These are phyloP conservation scores for Stylonectria norvegica DNA, from an alignment of 2,329 filamentous ascomycete species.

Conservation along the genomic window DNA sequence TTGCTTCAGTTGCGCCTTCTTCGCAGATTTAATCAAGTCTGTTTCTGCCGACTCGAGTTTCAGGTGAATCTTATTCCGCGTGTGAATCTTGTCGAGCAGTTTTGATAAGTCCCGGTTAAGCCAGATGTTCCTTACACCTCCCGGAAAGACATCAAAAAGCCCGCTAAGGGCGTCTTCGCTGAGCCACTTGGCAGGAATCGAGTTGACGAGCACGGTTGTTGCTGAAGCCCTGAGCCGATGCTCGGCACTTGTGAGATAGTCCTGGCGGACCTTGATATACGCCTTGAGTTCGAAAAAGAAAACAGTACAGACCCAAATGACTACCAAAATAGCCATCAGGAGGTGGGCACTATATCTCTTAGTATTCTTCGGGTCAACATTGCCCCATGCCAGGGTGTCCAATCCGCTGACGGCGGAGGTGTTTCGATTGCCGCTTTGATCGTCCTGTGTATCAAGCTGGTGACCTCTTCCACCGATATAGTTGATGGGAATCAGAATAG, in stretches of 20 bases:
- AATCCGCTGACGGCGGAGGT: constrained; percentile 52
- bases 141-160: constrained; percentile 93
- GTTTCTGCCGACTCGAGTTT: constrained; percentile 80
- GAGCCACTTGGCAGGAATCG: constrained; percentile 88
- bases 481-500: constrained; percentile 84
- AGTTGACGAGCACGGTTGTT: constrained; percentile 89
- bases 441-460: constrained; percentile 40
- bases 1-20: constrained; percentile 73
- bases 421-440: constrained; percentile 26
- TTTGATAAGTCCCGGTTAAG: constrained; percentile 86
- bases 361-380: constrained; percentile 65
- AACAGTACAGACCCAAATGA: constrained; percentile 81
- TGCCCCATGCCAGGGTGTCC: constrained; percentile 83
- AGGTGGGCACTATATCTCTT: constrained; percentile 80
- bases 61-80: constrained; percentile 67
- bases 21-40: constrained; percentile 74
- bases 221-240: constrained; percentile 91
- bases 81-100: constrained; percentile 78
- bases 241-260: constrained; percentile 90
- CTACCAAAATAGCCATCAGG: constrained; percentile 70
- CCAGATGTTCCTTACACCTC: constrained; percentile 93
- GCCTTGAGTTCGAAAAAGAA: constrained; percentile 82
- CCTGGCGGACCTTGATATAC: constrained; percentile 90
- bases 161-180: constrained; percentile 75
- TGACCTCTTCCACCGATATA: constrained; percentile 66